Percentiles rank a stretch among this genome's conserved stretches.
These are phyloP conservation scores for Thuidium tamariscinum DNA, from an alignment of 225 moss, liverwort and hornwort species.

Conservation along the genomic window DNA sequence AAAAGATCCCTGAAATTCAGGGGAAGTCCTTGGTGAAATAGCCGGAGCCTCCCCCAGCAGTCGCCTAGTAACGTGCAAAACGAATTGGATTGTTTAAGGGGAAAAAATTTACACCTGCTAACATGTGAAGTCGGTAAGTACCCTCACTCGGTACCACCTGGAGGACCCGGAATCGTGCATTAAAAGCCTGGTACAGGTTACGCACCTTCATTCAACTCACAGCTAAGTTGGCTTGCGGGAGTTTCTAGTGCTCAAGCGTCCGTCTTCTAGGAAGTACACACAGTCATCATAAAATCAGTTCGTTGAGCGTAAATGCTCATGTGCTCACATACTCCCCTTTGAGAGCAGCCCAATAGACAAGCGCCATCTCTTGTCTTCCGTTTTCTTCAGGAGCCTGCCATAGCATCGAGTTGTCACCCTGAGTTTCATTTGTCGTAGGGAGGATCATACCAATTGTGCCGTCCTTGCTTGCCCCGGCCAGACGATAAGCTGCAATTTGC, in stretches of 20 bases:
- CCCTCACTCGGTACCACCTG: not conserved
- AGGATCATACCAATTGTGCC: not conserved
- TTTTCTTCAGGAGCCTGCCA: not conserved
- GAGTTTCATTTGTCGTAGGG: not conserved
- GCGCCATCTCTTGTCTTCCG: not conserved
- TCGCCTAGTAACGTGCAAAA: not conserved
- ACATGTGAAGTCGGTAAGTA: constrained; percentile 22
- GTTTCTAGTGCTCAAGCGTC: not conserved
- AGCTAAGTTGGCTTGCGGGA: not conserved
- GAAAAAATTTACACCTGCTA: not conserved
- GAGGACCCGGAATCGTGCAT: not conserved
- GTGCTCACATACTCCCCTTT: not conserved
- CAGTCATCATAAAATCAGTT: not conserved
- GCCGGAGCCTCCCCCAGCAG: not conserved
- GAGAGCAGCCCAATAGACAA: not conserved
- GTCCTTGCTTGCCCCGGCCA: not conserved
- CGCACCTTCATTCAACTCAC: not conserved
- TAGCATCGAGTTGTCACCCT: not conserved
- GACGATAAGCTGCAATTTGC: not conserved
- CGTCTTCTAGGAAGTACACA: not conserved
- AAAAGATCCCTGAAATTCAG: not conserved
- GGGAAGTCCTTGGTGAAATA: not conserved
- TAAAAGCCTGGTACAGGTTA: not conserved
- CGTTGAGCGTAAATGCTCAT: constrained; percentile 5
- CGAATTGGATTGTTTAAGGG: not conserved